phyloP scores from a whole-genome alignment of 2,329 filamentous ascomycete species.

The Fusarium sp. region DNA sequence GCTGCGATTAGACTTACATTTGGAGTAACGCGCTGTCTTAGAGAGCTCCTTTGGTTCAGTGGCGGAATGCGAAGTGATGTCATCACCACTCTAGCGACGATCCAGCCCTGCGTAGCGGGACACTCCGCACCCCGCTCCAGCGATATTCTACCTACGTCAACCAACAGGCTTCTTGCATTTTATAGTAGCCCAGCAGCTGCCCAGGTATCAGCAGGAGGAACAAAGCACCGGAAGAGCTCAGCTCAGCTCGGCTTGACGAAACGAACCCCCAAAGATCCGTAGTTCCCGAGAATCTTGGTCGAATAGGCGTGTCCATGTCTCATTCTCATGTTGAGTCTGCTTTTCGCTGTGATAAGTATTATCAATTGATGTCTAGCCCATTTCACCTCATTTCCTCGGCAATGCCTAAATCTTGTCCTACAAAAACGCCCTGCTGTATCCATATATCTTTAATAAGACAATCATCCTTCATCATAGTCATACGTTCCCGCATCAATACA shows the following conservation, averaged over 20 bases:
- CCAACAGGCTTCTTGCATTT: conserved; percentile 14
- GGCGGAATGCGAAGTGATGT: conserved; percentile 53
- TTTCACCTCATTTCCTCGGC: conserved; percentile 3
- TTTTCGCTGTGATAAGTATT: neutral
- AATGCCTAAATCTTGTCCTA: conserved; percentile 1
- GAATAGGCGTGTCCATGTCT: conserved; percentile 9
- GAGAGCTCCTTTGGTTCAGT: conserved; percentile 26
- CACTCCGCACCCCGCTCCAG: conserved; percentile 36
- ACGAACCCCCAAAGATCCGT: conserved; percentile 24
- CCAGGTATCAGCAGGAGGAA: neutral
- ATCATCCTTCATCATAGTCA: conserved; percentile 6
- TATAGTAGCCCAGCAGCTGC: neutral
- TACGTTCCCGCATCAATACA: conserved; percentile 26
- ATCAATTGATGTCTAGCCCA: conserved; percentile 4
- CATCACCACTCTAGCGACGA: conserved; percentile 42
- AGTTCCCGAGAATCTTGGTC: conserved; percentile 22
- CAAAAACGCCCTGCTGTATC: conserved; percentile 28
- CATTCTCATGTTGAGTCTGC: neutral
- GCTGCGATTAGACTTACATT: conserved; percentile 24
- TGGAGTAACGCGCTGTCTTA: conserved; percentile 25
- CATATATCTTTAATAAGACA: conserved; percentile 9
- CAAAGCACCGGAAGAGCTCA: neutral
- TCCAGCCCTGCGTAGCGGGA: conserved; percentile 30
- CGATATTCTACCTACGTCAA: conserved; percentile 22
- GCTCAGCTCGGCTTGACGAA: conserved; percentile 1